Evolutionary conservation across 257 asterid species (phyloP), one percentile per base, ranked within the genome.

Genomic region (Galeopsis tetrahit): DNA sequence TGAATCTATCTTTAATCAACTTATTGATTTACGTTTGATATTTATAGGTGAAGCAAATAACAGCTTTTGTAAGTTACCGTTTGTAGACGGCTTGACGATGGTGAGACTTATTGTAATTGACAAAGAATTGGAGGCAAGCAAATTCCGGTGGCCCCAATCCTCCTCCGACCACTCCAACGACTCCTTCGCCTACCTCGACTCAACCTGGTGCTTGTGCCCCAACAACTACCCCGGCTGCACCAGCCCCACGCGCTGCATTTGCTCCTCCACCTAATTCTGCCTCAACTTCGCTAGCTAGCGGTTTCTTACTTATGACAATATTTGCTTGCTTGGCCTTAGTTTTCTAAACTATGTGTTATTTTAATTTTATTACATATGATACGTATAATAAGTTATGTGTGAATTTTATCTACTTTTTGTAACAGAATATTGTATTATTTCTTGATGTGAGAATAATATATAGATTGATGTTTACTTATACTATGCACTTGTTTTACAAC

Each of bases 121-220:
- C n/a, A n/a, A n/a, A n/a, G n/a, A n/a, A n/a, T n/a, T n/a, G n/a
- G n/a, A n/a, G n/a, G n/a, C n/a, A n/a, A n/a, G n/a, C 75, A 34
- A 58, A 80, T 10, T 77, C 87, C 3, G 76, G 77, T 6, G 65
- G 65, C 0, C 62, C 84, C 63, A 74, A 43, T 49, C 83, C 79
- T 13, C 75, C 78, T 1, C 70, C 84, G 6, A 6, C 75, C 59
- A 57, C 68, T 28, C 63, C 68, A 51, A 2, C 79, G 72, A 42
- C 80, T 8, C 71, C 76, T 13, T 13, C 78, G 4, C 77, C 80
- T 31, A 48, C 79, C 61, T 67, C 64, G 1, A 52, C 70, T 44
- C 74, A 68, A 28, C 79, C 84, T 3, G 76, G 70, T 7, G 78
- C 76, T 8, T 75, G 81, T 72, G 72, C 79, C 3, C 83, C 81